Conservation (phyloP, 2,329 filamentous ascomycete species). For the Cladophialophora yegresii region DNA sequence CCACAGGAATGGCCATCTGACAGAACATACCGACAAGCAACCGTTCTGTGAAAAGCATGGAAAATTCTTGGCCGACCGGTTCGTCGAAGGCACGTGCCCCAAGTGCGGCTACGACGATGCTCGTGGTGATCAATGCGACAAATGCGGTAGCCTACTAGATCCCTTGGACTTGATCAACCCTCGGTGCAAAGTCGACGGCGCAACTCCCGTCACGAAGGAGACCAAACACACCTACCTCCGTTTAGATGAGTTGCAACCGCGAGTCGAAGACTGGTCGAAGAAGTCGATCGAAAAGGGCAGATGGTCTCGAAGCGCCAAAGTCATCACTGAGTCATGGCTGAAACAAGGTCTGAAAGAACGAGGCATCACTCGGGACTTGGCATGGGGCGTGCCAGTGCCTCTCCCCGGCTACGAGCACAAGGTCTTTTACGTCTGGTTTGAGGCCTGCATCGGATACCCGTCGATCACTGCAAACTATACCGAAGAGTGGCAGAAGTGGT, state of each 20-base stretch:
- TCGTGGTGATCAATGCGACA: slow-evolving; percentile 72
- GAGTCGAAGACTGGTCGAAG: slow-evolving; percentile 75
- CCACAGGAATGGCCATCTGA: slow-evolving; percentile 83
- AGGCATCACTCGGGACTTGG: slow-evolving; percentile 88
- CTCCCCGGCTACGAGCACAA: slow-evolving; percentile 67
- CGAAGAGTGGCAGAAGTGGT: slow-evolving; percentile 88
- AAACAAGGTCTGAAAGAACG: slow-evolving; percentile 80
- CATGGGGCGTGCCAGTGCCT: slow-evolving; percentile 74
- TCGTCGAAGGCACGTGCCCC: slow-evolving; percentile 52
- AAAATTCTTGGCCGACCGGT: slow-evolving; percentile 73
- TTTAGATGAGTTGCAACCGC: slow-evolving; percentile 76
- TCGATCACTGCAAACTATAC: slow-evolving; percentile 93
- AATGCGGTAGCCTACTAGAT: slow-evolving; percentile 71
- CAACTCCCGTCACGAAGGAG: slow-evolving; percentile 73
- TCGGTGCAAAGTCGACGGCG: slow-evolving; percentile 85
- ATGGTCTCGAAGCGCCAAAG: slow-evolving; percentile 49
- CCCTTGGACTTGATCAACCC: slow-evolving; percentile 78
- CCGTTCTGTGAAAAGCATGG: slow-evolving; percentile 82
- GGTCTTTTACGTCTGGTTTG: slow-evolving; percentile 93
- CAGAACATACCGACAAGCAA: slow-evolving; percentile 83
- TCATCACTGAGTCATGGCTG: slow-evolving; percentile 52
- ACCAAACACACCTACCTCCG: slow-evolving; percentile 92
- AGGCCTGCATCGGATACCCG: slow-evolving; percentile 91
- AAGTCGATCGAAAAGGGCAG: slow-evolving; percentile 70
- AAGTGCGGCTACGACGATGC: slow-evolving; percentile 66